Base-by-base conservation (phyloP, 768 basidiomycete genomes). In the Podaxis carcinomalis region DNA sequence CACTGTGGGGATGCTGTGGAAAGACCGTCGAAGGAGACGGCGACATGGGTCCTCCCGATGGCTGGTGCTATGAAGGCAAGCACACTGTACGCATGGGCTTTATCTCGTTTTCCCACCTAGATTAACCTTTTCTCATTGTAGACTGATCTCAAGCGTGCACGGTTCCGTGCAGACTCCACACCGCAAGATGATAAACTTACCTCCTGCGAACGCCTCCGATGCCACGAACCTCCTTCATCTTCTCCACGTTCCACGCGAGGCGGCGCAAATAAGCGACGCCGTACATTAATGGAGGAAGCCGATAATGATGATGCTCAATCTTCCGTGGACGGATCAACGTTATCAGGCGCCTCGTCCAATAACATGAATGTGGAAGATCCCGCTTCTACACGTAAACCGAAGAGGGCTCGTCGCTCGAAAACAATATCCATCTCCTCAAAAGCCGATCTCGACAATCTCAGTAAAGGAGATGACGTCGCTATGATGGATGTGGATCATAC, bases 31-130 rank as follows among this genome's bases (percentile, higher is more conserved):
- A 90, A 25, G 90, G 90, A 0, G 85, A 88, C 64, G 90, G 91
- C 1, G 87, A 90, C 63, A 87, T 88, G 75, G 90, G 90, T 0
- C 90, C 91, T 1, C 91, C 90, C 1, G 89, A 91, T 68, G 91
- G 90, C 1, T 93, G 89, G 89, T 93, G 90, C 67, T 92, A 91
- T 66, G 90, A 92, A 70, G 90, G 90, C 3, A 83, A 80, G 70
- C 90, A 93, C 70, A 92, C 90, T 6, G 86, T 87, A 54, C 62
- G 84, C 80, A 47, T 21, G 39, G 36, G 25, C 56, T 47, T 53
- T 77, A 21, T 51, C 35, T 19, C 63, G 57, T 40, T 50, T 52
- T 36, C 35, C 6, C 47, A 23, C 56, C 54, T 21, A 27, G 58
- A 44, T 39, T 59, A 46, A 53, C 39, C 56, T 56, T 23, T 49